phyloP scores from a whole-genome alignment of 129 eudicot genomes.

The Flaveria robusta region DNA sequence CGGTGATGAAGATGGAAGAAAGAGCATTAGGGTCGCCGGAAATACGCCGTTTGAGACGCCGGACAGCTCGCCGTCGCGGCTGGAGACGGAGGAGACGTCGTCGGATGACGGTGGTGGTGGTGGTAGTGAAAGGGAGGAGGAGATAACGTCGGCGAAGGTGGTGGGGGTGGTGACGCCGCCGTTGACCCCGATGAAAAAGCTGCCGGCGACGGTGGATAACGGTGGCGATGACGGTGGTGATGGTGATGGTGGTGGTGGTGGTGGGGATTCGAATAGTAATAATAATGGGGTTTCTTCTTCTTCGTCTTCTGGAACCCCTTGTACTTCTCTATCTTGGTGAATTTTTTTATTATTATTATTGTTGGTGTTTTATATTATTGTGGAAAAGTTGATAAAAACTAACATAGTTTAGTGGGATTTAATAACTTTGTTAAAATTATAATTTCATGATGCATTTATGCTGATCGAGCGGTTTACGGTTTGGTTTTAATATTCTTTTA shows the following conservation, averaged over 20 bases:
- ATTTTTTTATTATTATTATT: not conserved
- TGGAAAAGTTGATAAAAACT: not conserved
- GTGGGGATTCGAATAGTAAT: conserved; percentile 41
- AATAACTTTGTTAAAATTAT: conserved; percentile 7
- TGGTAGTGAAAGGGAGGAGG: conserved; percentile 2
- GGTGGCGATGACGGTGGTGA: conserved; percentile 38
- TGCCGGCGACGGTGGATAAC: conserved; percentile 53
- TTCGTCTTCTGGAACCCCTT: conserved; percentile 64
- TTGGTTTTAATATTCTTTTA: not conserved
- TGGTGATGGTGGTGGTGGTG: conserved; percentile 39
- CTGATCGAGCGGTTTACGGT: not conserved
- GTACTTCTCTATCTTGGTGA: conserved; percentile 83
- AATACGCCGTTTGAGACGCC: conserved; percentile 88
- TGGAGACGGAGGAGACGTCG: conserved; percentile 51
- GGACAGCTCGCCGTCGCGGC: conserved; percentile 72
- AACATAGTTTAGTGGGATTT: not conserved
- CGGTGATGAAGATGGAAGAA: conserved; percentile 28
- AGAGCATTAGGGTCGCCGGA: conserved; percentile 27
- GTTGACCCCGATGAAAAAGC: conserved; percentile 69
- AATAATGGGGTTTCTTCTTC: conserved; percentile 49
- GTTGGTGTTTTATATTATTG: not conserved
- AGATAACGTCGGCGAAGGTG: conserved; percentile 23
- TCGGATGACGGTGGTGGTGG: conserved; percentile 1
- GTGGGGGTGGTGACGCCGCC: conserved; percentile 49
- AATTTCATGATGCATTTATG: not conserved